These are phyloP conservation scores for Neovahlkampfia damariscottae DNA, from an alignment of 78 protist species.

Conservation along the genomic window DNA sequence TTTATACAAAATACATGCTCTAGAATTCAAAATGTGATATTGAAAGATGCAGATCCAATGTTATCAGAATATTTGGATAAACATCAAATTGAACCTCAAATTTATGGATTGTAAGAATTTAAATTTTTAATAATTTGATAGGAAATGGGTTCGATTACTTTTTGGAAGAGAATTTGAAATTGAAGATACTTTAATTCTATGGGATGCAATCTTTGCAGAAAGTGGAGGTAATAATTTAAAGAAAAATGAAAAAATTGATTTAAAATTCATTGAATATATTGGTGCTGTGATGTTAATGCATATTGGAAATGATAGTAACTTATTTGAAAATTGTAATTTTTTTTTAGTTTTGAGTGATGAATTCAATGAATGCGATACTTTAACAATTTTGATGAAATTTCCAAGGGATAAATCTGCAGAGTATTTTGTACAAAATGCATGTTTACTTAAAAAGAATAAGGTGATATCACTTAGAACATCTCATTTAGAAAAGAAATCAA, in stretches of 20 bases:
- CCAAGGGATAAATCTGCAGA: too few relatives aligned
- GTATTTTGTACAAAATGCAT: too few relatives aligned
- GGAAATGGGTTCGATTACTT: conserved; percentile 17
- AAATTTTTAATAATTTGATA: background rate
- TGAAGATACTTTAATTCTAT: background rate
- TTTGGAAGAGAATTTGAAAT: conserved; percentile 16
- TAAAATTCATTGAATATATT: background rate
- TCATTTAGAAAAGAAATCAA: too few relatives aligned
- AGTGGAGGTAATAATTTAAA: background rate
- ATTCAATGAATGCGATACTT: too few relatives aligned
- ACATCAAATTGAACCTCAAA: background rate
- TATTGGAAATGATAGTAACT: background rate
- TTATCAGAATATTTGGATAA: background rate
- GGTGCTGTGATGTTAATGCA: background rate
- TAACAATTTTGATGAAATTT: too few relatives aligned
- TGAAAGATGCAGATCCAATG: background rate
- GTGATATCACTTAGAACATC: too few relatives aligned
- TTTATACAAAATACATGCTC: background rate
- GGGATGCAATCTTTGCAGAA: conserved; percentile 33
- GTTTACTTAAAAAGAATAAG: too few relatives aligned
- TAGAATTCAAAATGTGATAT: background rate
- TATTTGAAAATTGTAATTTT: too few relatives aligned
- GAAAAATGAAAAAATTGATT: background rate
- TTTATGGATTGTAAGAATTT: conserved; percentile 11
- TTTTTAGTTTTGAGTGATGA: too few relatives aligned